These are phyloP conservation scores for Aspergillus arachidicola DNA, from an alignment of 2,329 filamentous ascomycete genomes.

Conservation along the genomic window DNA sequence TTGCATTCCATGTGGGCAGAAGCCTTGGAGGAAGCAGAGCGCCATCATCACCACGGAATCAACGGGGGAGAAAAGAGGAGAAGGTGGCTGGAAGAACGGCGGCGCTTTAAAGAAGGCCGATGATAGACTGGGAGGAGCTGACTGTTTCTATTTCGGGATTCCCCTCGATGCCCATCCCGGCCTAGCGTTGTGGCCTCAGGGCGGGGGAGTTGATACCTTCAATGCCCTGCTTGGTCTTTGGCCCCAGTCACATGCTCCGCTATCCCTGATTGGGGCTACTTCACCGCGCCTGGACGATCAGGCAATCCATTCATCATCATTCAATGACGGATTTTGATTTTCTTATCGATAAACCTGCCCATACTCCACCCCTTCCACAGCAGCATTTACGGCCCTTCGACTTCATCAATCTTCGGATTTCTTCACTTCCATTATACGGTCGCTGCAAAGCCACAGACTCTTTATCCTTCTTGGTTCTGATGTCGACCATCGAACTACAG, in stretches of 20 bases:
- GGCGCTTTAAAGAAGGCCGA: slow-evolving; percentile 24
- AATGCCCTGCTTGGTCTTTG: slow-evolving; percentile 4
- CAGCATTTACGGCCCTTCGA: neutral
- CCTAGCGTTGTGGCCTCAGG: slow-evolving; percentile 29
- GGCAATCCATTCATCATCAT: slow-evolving; percentile 6
- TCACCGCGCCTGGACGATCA: slow-evolving; percentile 6
- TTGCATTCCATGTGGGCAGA: slow-evolving; percentile 9
- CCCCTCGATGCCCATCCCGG: slow-evolving; percentile 25
- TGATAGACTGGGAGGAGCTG: slow-evolving; percentile 24
- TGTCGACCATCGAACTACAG: neutral
- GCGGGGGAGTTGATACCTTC: slow-evolving; percentile 29
- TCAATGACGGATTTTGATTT: slow-evolving; percentile 1
- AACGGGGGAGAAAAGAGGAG: slow-evolving; percentile 17
- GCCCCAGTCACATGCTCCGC: slow-evolving; percentile 12
- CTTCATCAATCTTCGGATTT: neutral
- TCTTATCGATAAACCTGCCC: slow-evolving; percentile 31
- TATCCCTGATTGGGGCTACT: slow-evolving; percentile 6
- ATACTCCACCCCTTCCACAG: neutral
- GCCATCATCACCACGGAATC: slow-evolving; percentile 17
- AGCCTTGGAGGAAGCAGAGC: slow-evolving; percentile 7
- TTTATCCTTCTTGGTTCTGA: neutral
- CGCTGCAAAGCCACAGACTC: neutral
- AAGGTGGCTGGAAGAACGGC: slow-evolving; percentile 25
- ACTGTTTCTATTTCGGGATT: slow-evolving; percentile 38
- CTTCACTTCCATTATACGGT: neutral